Conservation (phyloP, 2,329 filamentous ascomycete species). For the Colletotrichum filicis region DNA sequence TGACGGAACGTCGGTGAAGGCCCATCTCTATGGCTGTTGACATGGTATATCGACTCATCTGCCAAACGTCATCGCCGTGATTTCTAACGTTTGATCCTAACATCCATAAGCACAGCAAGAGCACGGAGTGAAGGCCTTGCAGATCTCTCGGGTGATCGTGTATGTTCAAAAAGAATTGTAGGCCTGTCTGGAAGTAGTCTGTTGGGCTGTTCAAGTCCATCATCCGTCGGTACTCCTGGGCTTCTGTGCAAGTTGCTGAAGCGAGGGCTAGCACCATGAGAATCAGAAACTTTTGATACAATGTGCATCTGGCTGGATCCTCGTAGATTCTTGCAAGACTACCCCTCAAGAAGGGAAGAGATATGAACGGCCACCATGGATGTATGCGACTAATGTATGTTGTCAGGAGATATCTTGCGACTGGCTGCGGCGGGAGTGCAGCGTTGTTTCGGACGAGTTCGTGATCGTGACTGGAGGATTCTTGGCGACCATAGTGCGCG, state of each 20-base stretch:
- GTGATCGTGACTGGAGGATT: neutral
- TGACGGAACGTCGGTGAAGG: conserved; percentile 38
- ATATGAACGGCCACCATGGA: conserved; percentile 42
- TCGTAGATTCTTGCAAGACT: conserved; percentile 34
- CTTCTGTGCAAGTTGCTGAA: conserved; percentile 27
- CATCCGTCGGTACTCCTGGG: conserved; percentile 32
- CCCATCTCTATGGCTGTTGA: conserved; percentile 40
- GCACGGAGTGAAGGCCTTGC: conserved; percentile 36
- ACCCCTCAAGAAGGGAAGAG: conserved; percentile 35
- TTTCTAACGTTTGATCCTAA: conserved; percentile 34
- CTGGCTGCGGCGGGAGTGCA: conserved; percentile 36
- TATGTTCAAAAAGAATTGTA: conserved; percentile 37
- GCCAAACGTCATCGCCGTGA: conserved; percentile 41
- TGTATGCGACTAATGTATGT: conserved; percentile 40
- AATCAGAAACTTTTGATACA: conserved; percentile 35
- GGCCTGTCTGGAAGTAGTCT: conserved; percentile 38
- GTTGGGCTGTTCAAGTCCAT: conserved; percentile 38
- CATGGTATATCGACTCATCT: conserved; percentile 40
- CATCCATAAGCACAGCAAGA: conserved; percentile 41
- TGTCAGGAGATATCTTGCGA: conserved; percentile 34
- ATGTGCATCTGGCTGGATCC: conserved; percentile 27
- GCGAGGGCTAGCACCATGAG: conserved; percentile 38
- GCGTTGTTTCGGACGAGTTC: conserved; percentile 25
- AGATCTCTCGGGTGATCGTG: conserved; percentile 37
- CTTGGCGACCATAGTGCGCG: neutral